These are phyloP conservation scores for Euphorbia schlechtendalii DNA, from an alignment of 441 rosid genomes.

Conservation along the genomic window DNA sequence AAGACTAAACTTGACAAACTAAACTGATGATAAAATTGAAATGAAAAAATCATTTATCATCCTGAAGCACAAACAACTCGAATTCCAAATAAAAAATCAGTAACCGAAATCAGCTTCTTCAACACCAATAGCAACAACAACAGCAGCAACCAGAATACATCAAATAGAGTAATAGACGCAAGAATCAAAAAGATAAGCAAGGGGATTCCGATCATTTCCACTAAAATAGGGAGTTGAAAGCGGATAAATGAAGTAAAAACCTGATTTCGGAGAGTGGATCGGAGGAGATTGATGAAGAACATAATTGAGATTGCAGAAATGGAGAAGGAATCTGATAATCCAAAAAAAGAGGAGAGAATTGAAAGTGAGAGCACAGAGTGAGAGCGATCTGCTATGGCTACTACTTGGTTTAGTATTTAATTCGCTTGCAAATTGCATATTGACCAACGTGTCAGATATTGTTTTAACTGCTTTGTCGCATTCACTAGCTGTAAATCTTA, in stretches of 20 bases:
- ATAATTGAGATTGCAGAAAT: constrained; percentile 15
- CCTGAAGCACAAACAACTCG: not conserved
- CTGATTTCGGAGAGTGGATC: no score
- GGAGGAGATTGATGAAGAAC: constrained; percentile 28
- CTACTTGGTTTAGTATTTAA: not conserved
- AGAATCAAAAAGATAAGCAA: not conserved
- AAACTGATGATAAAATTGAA: not conserved
- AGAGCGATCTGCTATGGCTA: not conserved
- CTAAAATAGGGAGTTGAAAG: no score
- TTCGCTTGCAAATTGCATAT: not conserved
- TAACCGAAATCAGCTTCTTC: no score
- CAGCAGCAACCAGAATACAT: not conserved
- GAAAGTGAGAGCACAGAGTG: not conserved
- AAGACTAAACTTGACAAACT: not conserved
- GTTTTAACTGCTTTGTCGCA: no score
- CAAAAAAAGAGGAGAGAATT: not conserved
- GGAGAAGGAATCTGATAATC: not conserved
- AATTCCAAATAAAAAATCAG: not conserved
- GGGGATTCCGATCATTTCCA: no score
- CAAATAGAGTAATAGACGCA: not conserved
- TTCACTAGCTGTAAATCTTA: no score
- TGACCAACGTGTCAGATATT: no score
- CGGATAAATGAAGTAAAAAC: no score
- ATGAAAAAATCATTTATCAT: not conserved
- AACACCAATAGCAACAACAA: not conserved